Evolutionary conservation across 1,139 yeast species (phyloP).

Genomic region (Yamadazyma sp.): DNA sequence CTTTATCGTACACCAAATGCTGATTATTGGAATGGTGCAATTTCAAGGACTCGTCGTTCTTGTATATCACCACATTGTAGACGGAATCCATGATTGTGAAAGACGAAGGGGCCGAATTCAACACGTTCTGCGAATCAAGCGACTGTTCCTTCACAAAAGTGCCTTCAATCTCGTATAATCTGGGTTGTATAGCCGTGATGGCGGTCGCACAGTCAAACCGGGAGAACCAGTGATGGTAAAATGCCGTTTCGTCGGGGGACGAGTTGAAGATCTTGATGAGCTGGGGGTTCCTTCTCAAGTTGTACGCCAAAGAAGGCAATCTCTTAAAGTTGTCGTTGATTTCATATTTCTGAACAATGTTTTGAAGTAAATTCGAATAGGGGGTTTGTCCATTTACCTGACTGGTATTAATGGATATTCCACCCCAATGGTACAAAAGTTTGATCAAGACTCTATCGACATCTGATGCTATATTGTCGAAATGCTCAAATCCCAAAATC

Average conservation of each 20-base stretch:
- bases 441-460: slow-evolving; percentile 29
- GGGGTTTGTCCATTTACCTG: slow-evolving; percentile 21
- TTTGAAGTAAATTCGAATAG: slow-evolving; percentile 17
- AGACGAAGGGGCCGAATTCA: slow-evolving; percentile 13
- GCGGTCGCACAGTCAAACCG: slow-evolving; percentile 19
- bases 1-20: slow-evolving; percentile 16
- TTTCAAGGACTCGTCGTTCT: slow-evolving; percentile 17
- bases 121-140: slow-evolving; percentile 20
- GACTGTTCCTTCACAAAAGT: slow-evolving; percentile 13
- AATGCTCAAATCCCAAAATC: slow-evolving; percentile 33
- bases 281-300: slow-evolving; percentile 35
- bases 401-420: slow-evolving; percentile 18
- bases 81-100: slow-evolving; percentile 34
- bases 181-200: slow-evolving; percentile 28
- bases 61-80: slow-evolving; percentile 27
- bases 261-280: slow-evolving; percentile 38
- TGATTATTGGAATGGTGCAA: slow-evolving; percentile 38
- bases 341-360: slow-evolving; percentile 17
- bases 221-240: slow-evolving; percentile 33
- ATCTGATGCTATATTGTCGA: slow-evolving; percentile 25
- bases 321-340: slow-evolving; percentile 27
- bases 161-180: slow-evolving; percentile 17
- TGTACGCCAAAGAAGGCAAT: slow-evolving; percentile 30
- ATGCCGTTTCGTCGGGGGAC: slow-evolving; percentile 47
- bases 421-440: slow-evolving; percentile 35